Base-by-base conservation (phyloP, 2,329 filamentous ascomycete genomes). In the Gyromitra esculenta region DNA sequence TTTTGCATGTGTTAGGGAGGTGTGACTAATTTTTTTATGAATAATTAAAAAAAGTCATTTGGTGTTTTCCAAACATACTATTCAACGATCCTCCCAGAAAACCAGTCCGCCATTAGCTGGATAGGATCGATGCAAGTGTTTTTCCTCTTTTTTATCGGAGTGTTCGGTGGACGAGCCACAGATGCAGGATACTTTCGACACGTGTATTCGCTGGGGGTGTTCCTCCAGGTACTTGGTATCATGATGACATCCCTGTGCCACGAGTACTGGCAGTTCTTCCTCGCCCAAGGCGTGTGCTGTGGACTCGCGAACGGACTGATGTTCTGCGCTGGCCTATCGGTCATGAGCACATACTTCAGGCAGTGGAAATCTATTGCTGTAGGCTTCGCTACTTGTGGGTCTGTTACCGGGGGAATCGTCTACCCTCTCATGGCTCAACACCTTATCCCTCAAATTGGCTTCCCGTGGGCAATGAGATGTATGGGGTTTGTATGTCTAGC, bases 1-100 rank as follows among this genome's bases (percentile, higher is more conserved):
- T 31, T 31, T 31, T 31, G 25, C 25, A 31, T 31, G 25, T 31
- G 25, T 3, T 31, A 4, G 25, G 4, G 25, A 31, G 25, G 25
- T 2, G 52, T 52, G 15, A 6, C 45, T 60, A 50, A 67, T 52
- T 21, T 35, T 31, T 15, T 25, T 6, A 41, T 18, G 39, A 15
- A 31, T 5, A 4, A 39, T 25, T 31, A 31, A 31, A 31, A 31
- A 31, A 25, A 78, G 68, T 83, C 82, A 9, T 85, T 84, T 69
- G 85, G 85, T 5, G 81, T 86, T 18, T 86, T 85, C 76, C 85
- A 86, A 80, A 81, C 82, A 8, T 85, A 85, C 80, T 86, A 86
- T 75, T 80, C 81, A 1, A 80, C 79, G 0, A 73, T 80, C 0
- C 81, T 86, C 4, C 54, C 80, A 0, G 79, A 81, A 1, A 76